Evolutionary conservation across 768 basidiomycete species (phyloP).

Genomic region (Hypsizygus marmoreus): DNA sequence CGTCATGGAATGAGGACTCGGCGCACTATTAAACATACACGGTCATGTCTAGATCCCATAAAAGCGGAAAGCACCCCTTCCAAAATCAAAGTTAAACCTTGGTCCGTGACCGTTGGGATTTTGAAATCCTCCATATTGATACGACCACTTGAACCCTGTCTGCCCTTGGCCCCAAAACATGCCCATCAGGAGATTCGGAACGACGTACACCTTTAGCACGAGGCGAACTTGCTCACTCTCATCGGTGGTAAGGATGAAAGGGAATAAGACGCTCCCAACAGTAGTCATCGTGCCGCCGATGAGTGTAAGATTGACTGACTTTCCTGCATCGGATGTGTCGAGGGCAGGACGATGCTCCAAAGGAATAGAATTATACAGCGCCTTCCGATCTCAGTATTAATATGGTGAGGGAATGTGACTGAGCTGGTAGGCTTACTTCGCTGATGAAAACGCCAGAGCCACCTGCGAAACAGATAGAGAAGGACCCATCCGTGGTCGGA

Average conservation of each 20-base stretch:
- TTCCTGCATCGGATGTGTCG: not conserved
- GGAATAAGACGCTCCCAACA: constrained; percentile 1
- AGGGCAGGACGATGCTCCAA: constrained; percentile 4
- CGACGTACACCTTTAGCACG: constrained; percentile 3
- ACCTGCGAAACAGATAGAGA: constrained; percentile 17
- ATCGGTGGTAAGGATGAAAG: constrained; percentile 5
- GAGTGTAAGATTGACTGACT: not conserved
- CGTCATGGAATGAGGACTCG: too few relatives aligned
- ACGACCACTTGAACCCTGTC: not conserved
- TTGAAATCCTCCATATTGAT: not conserved
- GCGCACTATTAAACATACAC: too few relatives aligned
- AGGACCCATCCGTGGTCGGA: constrained; percentile 14
- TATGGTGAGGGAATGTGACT: not conserved
- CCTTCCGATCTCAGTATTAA: not conserved
- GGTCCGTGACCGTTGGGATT: not conserved
- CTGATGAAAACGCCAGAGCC: constrained; percentile 16
- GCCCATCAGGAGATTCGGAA: constrained; percentile 1
- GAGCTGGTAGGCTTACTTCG: constrained; percentile 3
- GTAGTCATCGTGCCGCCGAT: not conserved
- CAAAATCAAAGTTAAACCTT: too few relatives aligned
- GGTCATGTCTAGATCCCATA: too few relatives aligned
- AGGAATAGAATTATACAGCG: constrained; percentile 6
- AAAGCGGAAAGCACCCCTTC: too few relatives aligned
- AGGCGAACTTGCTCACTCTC: constrained; percentile 1
- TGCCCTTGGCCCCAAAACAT: constrained; percentile 5